These are phyloP conservation scores for Blastobotrys capitulatus DNA, from an alignment of 1,139 yeast species.

Conservation along the genomic window DNA sequence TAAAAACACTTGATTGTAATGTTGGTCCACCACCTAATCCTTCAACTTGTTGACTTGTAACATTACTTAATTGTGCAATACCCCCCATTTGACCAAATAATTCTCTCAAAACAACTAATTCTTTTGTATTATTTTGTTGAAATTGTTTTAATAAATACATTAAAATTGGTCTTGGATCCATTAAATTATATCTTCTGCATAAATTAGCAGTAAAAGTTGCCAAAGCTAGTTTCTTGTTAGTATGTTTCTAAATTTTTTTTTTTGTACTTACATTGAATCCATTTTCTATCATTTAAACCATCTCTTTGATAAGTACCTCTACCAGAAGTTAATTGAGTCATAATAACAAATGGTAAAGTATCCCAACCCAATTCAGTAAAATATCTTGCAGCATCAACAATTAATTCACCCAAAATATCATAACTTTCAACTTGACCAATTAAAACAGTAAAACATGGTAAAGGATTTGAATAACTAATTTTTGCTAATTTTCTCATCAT, in stretches of 20 bases:
- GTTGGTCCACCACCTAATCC: constrained; percentile 62
- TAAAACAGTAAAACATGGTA: constrained; percentile 53
- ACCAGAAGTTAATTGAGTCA: constrained; percentile 66
- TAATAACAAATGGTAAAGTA: constrained; percentile 65
- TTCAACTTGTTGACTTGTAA: constrained; percentile 60
- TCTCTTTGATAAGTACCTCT: constrained; percentile 66
- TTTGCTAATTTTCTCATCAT: constrained; percentile 77
- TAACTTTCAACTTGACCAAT: constrained; percentile 72
- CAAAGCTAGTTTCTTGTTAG: constrained; percentile 23
- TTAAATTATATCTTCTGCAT: constrained; percentile 31
- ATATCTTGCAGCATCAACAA: constrained; percentile 75
- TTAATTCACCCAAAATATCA: constrained; percentile 73
- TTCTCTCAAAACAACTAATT: constrained; percentile 66
- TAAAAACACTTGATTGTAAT: constrained; percentile 51
- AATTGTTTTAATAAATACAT: constrained; percentile 60
- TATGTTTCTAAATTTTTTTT: not conserved
- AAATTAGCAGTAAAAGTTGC: constrained; percentile 37
- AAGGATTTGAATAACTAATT: constrained; percentile 73
- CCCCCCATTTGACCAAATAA: constrained; percentile 78
- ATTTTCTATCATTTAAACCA: constrained; percentile 76
- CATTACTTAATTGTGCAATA: constrained; percentile 58
- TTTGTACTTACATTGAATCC: constrained; percentile 55
- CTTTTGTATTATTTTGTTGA: constrained; percentile 55
- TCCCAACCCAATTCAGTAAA: constrained; percentile 86
- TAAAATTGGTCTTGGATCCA: constrained; percentile 42